These are phyloP conservation scores for Marasmius oreades DNA, from an alignment of 1,284 basidiomycete species.

Conservation along the genomic window DNA sequence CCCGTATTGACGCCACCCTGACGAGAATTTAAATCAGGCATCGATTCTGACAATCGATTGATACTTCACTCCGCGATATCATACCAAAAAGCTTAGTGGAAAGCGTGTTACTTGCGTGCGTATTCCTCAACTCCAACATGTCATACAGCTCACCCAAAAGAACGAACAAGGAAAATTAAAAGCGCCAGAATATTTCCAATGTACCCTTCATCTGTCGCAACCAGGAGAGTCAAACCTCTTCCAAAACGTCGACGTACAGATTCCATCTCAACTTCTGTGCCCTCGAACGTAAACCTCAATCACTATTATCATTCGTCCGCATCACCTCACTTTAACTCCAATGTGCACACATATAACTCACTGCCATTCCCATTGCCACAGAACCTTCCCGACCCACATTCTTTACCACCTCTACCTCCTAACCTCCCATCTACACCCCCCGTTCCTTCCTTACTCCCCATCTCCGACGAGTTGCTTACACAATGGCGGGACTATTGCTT, in stretches of 20 bases:
- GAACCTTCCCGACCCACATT: background rate
- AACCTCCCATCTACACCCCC: background rate
- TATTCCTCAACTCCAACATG: background rate
- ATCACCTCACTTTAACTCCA: background rate
- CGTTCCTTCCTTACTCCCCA: background rate
- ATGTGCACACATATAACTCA: background rate
- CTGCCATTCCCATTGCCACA: background rate
- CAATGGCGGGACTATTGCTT: background rate
- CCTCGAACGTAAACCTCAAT: background rate
- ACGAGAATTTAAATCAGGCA: no score
- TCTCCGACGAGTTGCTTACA: background rate
- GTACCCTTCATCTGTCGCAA: conserved; percentile 18
- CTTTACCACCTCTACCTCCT: background rate
- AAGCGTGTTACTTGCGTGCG: no score
- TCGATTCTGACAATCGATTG: no score
- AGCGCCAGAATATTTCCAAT: no score
- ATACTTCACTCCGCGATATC: no score
- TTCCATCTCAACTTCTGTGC: conserved; percentile 4
- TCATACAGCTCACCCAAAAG: background rate
- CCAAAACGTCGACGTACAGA: conserved; percentile 65
- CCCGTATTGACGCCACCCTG: no score
- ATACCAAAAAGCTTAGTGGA: no score
- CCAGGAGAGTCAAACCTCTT: conserved; percentile 67
- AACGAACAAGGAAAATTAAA: background rate
- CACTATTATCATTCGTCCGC: background rate